Conservation (phyloP, 23 red algal genomes). For the Gracilaria caudata region DNA sequence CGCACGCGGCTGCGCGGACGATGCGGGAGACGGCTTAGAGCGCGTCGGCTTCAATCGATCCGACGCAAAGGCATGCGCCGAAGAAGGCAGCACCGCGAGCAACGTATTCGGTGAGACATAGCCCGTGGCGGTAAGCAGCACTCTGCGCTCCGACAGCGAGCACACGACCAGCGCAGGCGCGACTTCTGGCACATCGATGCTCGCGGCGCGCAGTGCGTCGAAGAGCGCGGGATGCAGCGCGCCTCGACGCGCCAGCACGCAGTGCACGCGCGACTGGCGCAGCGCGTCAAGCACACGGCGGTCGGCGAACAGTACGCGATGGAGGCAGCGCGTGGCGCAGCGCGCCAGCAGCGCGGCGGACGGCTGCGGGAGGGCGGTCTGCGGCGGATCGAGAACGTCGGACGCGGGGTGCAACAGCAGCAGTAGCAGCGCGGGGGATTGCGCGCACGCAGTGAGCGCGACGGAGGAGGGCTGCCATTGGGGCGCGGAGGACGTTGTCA, state of each 20-base stretch:
- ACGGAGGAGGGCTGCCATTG: background rate
- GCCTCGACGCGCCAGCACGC: background rate
- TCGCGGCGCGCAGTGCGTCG: background rate
- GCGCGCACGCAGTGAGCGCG: background rate
- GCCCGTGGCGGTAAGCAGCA: background rate
- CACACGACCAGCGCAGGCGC: background rate
- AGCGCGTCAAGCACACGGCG: background rate
- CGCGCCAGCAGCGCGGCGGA: background rate
- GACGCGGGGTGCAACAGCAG: background rate
- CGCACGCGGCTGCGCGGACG: background rate
- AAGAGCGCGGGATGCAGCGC: background rate
- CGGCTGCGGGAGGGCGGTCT: background rate
- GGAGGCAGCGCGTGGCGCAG: slow-evolving; percentile 1
- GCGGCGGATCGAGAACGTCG: background rate
- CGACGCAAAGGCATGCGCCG: background rate
- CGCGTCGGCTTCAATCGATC: background rate
- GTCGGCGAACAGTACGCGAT: slow-evolving; percentile 22
- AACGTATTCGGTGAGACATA: background rate
- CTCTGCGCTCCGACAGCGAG: background rate
- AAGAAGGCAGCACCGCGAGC: background rate
- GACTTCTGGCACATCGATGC: background rate
- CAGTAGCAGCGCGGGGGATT: background rate
- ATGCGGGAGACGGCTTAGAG: background rate
- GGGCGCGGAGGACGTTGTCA: background rate
- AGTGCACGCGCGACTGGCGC: background rate